These are phyloP conservation scores for Crithidia bombi DNA, from an alignment of 208 protist genomes.

Conservation along the genomic window DNA sequence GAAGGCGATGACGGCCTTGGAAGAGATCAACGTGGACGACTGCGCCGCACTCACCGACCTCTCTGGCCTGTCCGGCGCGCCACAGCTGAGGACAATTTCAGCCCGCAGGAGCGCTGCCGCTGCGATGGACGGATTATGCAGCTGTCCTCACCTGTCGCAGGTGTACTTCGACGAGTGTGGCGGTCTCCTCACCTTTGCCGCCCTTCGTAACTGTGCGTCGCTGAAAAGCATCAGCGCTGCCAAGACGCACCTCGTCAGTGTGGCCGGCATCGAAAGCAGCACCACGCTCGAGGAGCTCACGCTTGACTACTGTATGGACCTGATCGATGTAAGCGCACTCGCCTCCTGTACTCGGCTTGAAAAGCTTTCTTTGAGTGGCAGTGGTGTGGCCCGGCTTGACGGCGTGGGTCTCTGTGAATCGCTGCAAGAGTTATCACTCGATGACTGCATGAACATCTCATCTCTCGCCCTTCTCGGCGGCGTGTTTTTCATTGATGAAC, in stretches of 20 bases:
- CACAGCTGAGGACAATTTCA: slow-evolving; percentile 7
- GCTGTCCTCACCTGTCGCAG: background rate
- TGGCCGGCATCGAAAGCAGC: slow-evolving; percentile 5
- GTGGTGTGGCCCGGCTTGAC: slow-evolving; percentile 10
- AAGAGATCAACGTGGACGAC: slow-evolving; percentile 8
- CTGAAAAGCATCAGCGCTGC: slow-evolving; percentile 10
- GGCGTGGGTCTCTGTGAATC: background rate
- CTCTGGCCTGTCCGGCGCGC: slow-evolving; percentile 8
- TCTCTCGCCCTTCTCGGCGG: slow-evolving; percentile 3
- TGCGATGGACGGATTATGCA: background rate
- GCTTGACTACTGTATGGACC: slow-evolving; percentile 4
- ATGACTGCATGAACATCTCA: slow-evolving; percentile 1
- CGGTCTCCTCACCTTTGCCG: background rate
- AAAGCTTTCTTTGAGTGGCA: slow-evolving; percentile 10
- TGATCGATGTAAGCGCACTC: slow-evolving; percentile 8
- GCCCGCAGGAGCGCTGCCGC: background rate
- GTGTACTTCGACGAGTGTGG: slow-evolving; percentile 4
- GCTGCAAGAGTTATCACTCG: background rate
- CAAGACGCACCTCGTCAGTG: slow-evolving; percentile 10
- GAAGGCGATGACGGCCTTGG: slow-evolving; percentile 7
- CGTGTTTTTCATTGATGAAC: background rate
- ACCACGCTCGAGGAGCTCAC: slow-evolving; percentile 6
- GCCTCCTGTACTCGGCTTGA: background rate
- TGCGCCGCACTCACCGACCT: slow-evolving; percentile 5
- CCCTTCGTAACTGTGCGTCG: slow-evolving; percentile 7